Percentiles rank a stretch among this genome's conserved stretches.
Conservation (phyloP, 2,329 filamentous ascomycete species). For the Mollisiaceae sp. region DNA sequence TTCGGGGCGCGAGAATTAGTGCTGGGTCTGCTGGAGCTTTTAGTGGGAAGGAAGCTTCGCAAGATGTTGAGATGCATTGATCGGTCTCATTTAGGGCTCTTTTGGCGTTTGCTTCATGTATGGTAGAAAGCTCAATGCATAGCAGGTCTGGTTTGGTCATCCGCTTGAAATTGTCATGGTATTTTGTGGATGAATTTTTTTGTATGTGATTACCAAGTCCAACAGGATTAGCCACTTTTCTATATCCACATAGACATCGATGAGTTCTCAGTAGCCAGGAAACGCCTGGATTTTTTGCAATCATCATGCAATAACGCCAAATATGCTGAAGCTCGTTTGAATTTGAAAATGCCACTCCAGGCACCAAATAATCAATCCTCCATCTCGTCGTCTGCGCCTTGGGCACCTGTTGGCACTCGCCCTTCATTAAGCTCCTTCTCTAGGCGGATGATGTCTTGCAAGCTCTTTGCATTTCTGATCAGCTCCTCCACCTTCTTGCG, state of each 20-base stretch:
- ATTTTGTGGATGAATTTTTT: not conserved
- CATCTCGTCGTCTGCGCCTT: constrained; percentile 60
- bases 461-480: constrained; percentile 85
- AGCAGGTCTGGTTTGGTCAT: constrained; percentile 5
- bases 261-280: constrained; percentile 9
- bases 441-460: constrained; percentile 87
- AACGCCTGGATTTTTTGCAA: constrained; percentile 17
- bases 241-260: constrained; percentile 14
- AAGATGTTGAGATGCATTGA: constrained; percentile 42
- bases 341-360: constrained; percentile 16
- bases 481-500: constrained; percentile 82
- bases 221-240: constrained; percentile 4
- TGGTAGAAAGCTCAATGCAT: constrained; percentile 2
- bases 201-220: constrained; percentile 2
- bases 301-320: constrained; percentile 3
- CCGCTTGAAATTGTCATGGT: not conserved
- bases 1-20: constrained; percentile 30
- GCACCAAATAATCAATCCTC: constrained; percentile 54
- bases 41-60: constrained; percentile 20
- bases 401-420: constrained; percentile 73
- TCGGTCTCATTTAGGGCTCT: not conserved
- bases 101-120: not conserved
- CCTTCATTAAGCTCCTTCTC: constrained; percentile 95
- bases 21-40: constrained; percentile 27
- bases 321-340: constrained; percentile 13